These are phyloP conservation scores for Hortaea werneckii DNA, from an alignment of 2,329 filamentous ascomycete species.

Conservation along the genomic window DNA sequence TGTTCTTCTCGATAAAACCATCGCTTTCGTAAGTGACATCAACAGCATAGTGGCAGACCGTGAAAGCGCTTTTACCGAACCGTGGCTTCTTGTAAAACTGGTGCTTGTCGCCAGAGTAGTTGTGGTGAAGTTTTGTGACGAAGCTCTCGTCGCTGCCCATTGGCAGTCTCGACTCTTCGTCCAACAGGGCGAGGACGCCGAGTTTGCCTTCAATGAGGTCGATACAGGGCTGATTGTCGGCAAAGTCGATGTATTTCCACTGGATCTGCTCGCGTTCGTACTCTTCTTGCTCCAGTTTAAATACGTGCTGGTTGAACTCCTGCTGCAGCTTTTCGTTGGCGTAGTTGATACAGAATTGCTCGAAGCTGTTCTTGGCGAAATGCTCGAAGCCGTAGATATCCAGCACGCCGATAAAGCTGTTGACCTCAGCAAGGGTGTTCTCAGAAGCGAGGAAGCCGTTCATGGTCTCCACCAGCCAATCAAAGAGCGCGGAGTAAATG, in stretches of 20 bases:
- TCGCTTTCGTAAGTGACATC: slow-evolving; percentile 99
- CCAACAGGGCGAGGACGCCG: slow-evolving; percentile 80
- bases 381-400: slow-evolving; percentile 99
- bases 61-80: slow-evolving; percentile 95
- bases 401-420: slow-evolving; percentile 90
- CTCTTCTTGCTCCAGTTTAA: slow-evolving; percentile 97
- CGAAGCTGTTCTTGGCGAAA: slow-evolving; percentile 98
- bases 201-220: slow-evolving; percentile 96
- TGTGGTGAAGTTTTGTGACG: slow-evolving; percentile 89
- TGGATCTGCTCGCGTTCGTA: slow-evolving; percentile 94
- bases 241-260: slow-evolving; percentile 99
- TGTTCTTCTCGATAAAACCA: slow-evolving; percentile 98
- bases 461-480: slow-evolving; percentile 98
- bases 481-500: slow-evolving; percentile 95
- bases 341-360: slow-evolving; percentile 99
- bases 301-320: slow-evolving; percentile 98
- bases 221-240: slow-evolving; percentile 97
- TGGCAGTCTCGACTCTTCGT: slow-evolving; percentile 90
- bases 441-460: slow-evolving; percentile 85
- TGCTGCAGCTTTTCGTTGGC: slow-evolving; percentile 99
- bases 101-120: slow-evolving; percentile 82
- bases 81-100: slow-evolving; percentile 98
- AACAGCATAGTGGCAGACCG: slow-evolving; percentile 94
- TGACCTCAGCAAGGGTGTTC: slow-evolving; percentile 70
- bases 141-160: slow-evolving; percentile 98